Evolutionary conservation across 768 basidiomycete genomes (phyloP), one percentile per base, ranked within the genome.

Genomic region (Steccherinum ochraceum): DNA sequence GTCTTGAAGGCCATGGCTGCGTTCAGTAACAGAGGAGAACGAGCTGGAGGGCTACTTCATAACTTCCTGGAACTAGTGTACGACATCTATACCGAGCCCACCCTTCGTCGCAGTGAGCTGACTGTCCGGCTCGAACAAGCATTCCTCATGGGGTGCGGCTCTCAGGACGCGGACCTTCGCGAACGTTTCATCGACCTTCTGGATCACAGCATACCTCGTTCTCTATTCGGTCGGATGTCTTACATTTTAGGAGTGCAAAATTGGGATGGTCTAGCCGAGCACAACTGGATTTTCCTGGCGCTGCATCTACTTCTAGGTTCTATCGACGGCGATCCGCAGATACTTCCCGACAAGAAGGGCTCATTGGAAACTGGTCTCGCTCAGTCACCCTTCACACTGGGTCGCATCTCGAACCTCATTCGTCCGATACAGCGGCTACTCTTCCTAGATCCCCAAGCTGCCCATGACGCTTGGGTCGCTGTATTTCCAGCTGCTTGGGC

Each of bases 211-310:
- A 80, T 97, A 46, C 90, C 94, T 25, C 81, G 87, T 26, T 85
- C 87, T 1, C 75, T 96, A 11, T 80, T 81, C 52, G 83, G 78
- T 52, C 86, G 96, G 23, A 67, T 99, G 44, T 85, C 87, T 39
- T 97, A 94, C 65, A 83, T 98, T 56, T 73, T 95, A 35, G 93
- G 89, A 21, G 86, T 94, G 13, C 95, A 98, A 67, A 92, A 77
- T 59, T 99, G 96, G 96, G 96, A 98, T 51, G 80, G 85, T 1
- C 69, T 99, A 18, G 82, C 89, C 2, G 93, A 95, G 53, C 81
- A 89, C 49, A 92, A 96, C 60, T 99, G 96, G 96, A 85, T 94
- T 26, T 85, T 89, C 57, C 77, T 98, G 18, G 92, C 93, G 13
- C 72, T 97, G 23, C 88, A 95, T 61, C 81, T 97, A 26, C 71